Conservation (phyloP, 441 rosid genomes). For the Adansonia gregorii region DNA sequence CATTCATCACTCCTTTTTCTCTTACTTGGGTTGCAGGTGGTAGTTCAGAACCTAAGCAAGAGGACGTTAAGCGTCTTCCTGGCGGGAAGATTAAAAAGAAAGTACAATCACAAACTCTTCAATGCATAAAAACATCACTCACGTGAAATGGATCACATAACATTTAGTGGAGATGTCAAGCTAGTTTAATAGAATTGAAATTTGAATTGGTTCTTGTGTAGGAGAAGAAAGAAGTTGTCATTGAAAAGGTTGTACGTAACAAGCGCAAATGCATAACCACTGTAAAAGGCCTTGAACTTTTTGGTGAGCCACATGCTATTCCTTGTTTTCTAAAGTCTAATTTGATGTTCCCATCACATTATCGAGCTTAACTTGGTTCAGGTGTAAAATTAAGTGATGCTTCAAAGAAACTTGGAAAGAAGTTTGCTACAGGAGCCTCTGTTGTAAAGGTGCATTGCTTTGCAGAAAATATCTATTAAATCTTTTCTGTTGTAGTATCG, state of each 20-base stretch:
- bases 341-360: not conserved
- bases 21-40: conserved; percentile 5
- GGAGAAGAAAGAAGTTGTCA: conserved; percentile 73
- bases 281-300: conserved; percentile 70
- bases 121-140: not conserved
- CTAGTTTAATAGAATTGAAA: conserved; percentile 16
- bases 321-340: not conserved
- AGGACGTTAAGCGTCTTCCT: conserved; percentile 28
- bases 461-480: not conserved
- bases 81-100: conserved; percentile 26
- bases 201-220: conserved; percentile 23
- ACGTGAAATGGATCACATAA: not conserved
- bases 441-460: conserved; percentile 56
- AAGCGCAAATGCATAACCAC: conserved; percentile 69
- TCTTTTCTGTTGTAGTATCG: conserved; percentile 6
- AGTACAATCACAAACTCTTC: conserved; percentile 15
- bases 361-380: conserved; percentile 28
- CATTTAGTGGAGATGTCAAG: not conserved
- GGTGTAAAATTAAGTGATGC: conserved; percentile 73
- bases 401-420: conserved; percentile 68
- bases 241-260: conserved; percentile 71
- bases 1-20: conserved; percentile 8
- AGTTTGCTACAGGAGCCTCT: conserved; percentile 75
- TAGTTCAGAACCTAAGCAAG: conserved; percentile 25
- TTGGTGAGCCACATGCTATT: conserved; percentile 46